phyloP scores from a whole-genome alignment of 345 rosid genomes.

The Balakata baccata region DNA sequence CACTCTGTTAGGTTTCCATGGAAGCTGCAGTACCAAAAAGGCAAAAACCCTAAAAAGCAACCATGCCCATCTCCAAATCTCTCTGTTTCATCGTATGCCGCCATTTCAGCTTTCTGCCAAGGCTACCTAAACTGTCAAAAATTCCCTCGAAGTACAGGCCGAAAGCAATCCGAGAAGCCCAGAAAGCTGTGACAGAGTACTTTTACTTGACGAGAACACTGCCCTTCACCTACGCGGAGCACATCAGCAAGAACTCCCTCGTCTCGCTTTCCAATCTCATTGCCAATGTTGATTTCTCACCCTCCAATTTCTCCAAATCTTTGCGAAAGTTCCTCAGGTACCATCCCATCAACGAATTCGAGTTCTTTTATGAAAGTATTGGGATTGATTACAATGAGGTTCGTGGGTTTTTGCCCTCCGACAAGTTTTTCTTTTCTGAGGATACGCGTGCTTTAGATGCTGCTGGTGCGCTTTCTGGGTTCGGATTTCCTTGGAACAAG shows the following conservation, averaged over 20 bases:
- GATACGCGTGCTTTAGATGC: constrained; percentile 42
- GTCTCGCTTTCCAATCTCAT: constrained; percentile 48
- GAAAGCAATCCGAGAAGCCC: constrained; percentile 45
- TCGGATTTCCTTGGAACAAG: constrained; percentile 73
- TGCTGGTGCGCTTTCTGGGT: constrained; percentile 46
- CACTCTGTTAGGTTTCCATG: not conserved
- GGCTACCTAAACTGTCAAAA: constrained; percentile 10
- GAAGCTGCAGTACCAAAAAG: too few relatives aligned
- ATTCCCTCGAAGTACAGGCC: constrained; percentile 39
- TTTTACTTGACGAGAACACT: constrained; percentile 48
- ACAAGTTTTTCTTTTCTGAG: constrained; percentile 59
- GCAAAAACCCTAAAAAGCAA: constrained; percentile 1
- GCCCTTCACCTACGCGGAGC: constrained; percentile 56
- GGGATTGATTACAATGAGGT: constrained; percentile 58
- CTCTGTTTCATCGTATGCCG: constrained; percentile 5
- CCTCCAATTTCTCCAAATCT: constrained; percentile 35
- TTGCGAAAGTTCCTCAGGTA: constrained; percentile 52
- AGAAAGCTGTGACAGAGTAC: constrained; percentile 55
- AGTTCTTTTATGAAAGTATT: constrained; percentile 74
- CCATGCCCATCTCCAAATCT: not conserved
- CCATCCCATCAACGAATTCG: constrained; percentile 69
- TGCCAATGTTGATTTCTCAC: constrained; percentile 35
- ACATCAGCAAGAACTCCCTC: constrained; percentile 48
- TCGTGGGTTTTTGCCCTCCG: constrained; percentile 34
- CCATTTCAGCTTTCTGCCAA: constrained; percentile 13